Conservation (phyloP, 2,329 filamentous ascomycete species). For the Pseudogymnoascus sp. region DNA sequence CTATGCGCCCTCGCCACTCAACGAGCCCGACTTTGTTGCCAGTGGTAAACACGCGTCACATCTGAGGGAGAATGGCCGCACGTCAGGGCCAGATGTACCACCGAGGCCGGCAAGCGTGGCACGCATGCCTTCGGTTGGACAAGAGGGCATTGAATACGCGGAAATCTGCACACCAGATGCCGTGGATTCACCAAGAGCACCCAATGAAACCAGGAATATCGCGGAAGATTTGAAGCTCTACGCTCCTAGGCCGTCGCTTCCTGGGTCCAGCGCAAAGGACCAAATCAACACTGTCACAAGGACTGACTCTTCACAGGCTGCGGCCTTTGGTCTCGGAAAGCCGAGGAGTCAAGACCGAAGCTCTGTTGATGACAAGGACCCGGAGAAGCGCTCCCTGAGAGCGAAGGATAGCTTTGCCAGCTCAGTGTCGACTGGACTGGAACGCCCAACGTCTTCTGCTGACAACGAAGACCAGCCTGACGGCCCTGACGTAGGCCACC, state of each 20-base stretch:
- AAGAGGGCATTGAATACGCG: slow-evolving; percentile 86
- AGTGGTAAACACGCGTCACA: slow-evolving; percentile 28
- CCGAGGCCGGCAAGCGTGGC: slow-evolving; percentile 65
- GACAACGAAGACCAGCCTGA: slow-evolving; percentile 65
- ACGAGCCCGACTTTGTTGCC: slow-evolving; percentile 52
- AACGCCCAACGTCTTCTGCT: slow-evolving; percentile 48
- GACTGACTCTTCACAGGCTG: slow-evolving; percentile 82
- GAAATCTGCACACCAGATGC: slow-evolving; percentile 38
- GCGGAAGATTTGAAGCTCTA: slow-evolving; percentile 77
- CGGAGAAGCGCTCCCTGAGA: slow-evolving; percentile 47
- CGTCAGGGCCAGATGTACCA: slow-evolving; percentile 36
- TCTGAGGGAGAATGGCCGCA: slow-evolving; percentile 31
- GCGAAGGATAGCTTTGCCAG: slow-evolving; percentile 55
- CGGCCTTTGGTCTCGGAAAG: slow-evolving; percentile 74
- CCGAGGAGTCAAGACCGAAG: slow-evolving; percentile 32
- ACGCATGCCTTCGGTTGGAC: slow-evolving; percentile 71
- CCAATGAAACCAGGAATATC: slow-evolving; percentile 63
- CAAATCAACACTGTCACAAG: slow-evolving; percentile 78
- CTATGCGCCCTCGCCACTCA: slow-evolving; percentile 80
- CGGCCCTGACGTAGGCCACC: slow-evolving; percentile 84
- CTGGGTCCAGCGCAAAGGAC: slow-evolving; percentile 72
- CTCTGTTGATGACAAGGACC: slow-evolving; percentile 43
- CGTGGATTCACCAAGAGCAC: slow-evolving; percentile 22
- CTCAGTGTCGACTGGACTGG: slow-evolving; percentile 35
- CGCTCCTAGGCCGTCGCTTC: slow-evolving; percentile 80